Evolutionary conservation across 495 filamentous ascomycete genomes (phyloP).

Genomic region (Aspergillus olivimuriae): DNA sequence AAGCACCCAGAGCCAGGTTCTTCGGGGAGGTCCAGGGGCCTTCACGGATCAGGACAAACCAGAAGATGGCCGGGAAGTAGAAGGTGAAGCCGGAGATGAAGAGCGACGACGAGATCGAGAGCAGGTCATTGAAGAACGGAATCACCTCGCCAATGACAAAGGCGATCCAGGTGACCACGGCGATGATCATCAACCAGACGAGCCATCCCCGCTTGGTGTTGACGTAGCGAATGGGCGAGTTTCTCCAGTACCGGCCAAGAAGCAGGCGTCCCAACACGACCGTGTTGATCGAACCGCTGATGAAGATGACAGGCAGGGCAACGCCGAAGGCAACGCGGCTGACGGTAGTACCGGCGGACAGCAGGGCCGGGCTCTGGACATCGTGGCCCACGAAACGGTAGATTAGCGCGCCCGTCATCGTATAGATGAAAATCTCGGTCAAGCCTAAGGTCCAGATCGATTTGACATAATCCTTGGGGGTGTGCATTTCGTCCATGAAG

Average conservation of each 20-base stretch:
- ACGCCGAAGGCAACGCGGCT: slow-evolving; percentile 66
- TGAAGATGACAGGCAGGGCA: slow-evolving; percentile 67
- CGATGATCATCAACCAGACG: slow-evolving; percentile 51
- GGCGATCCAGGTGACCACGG: slow-evolving; percentile 48
- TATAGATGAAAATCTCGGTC: slow-evolving; percentile 60
- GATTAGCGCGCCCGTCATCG: slow-evolving; percentile 56
- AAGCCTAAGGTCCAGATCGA: slow-evolving; percentile 52
- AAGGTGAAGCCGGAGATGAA: slow-evolving; percentile 63
- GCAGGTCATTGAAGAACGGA: slow-evolving; percentile 58
- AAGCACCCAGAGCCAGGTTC: slow-evolving; percentile 17
- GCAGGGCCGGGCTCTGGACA: slow-evolving; percentile 62
- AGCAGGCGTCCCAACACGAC: slow-evolving; percentile 53
- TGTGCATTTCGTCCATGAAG: slow-evolving; percentile 71
- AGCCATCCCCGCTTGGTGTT: slow-evolving; percentile 51
- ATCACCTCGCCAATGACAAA: slow-evolving; percentile 63
- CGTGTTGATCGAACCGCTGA: slow-evolving; percentile 56
- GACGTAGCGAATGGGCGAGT: slow-evolving; percentile 50
- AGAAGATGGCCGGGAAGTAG: slow-evolving; percentile 58
- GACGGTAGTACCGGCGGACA: slow-evolving; percentile 50
- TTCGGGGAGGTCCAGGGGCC: slow-evolving; percentile 34
- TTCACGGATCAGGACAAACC: slow-evolving; percentile 49
- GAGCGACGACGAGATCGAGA: slow-evolving; percentile 52
- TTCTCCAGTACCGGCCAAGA: slow-evolving; percentile 49
- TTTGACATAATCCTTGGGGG: slow-evolving; percentile 55
- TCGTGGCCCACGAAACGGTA: slow-evolving; percentile 60